Conservation (phyloP, 768 basidiomycete species). For the Rhodocollybia butyracea region DNA sequence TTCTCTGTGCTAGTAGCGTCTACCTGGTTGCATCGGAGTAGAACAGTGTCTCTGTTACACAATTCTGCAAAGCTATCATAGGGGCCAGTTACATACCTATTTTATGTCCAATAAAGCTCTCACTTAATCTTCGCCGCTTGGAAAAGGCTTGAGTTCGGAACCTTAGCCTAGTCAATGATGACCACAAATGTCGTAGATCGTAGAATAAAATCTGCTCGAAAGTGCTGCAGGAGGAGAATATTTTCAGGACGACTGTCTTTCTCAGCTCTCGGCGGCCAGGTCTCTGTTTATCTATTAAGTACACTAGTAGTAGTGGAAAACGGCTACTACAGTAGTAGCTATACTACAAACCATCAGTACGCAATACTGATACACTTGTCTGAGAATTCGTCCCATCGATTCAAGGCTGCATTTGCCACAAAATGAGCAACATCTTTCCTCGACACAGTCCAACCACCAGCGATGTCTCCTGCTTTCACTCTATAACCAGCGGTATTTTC, state of each 20-base stretch:
- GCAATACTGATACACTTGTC: slow-evolving; percentile 48
- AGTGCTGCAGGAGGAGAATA: background rate
- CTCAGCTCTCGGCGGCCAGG: background rate
- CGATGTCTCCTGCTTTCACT: slow-evolving; percentile 39
- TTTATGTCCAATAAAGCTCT: slow-evolving; percentile 75
- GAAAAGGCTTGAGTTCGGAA: background rate
- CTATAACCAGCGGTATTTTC: slow-evolving; percentile 32
- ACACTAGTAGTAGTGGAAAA: too few species aligned
- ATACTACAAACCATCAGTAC: slow-evolving; percentile 32
- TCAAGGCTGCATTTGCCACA: slow-evolving; percentile 42
- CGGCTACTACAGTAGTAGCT: too few species aligned
- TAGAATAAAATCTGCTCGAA: background rate
- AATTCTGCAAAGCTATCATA: too few species aligned
- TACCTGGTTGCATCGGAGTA: too few species aligned
- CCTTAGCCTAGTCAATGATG: too few species aligned
- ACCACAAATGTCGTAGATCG: background rate
- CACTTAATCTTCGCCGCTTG: slow-evolving; percentile 3
- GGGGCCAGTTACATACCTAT: slow-evolving; percentile 68
- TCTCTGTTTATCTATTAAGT: background rate
- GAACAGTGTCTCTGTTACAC: too few species aligned
- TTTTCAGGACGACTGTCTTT: background rate
- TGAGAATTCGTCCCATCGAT: slow-evolving; percentile 50
- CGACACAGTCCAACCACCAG: slow-evolving; percentile 49
- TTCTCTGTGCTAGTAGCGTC: too few species aligned
- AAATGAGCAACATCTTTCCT: slow-evolving; percentile 67